Evolutionary conservation across 176 grass and related monocot species (phyloP), one percentile per base, ranked within the genome.

Genomic region (Eragrostis nindensis): DNA sequence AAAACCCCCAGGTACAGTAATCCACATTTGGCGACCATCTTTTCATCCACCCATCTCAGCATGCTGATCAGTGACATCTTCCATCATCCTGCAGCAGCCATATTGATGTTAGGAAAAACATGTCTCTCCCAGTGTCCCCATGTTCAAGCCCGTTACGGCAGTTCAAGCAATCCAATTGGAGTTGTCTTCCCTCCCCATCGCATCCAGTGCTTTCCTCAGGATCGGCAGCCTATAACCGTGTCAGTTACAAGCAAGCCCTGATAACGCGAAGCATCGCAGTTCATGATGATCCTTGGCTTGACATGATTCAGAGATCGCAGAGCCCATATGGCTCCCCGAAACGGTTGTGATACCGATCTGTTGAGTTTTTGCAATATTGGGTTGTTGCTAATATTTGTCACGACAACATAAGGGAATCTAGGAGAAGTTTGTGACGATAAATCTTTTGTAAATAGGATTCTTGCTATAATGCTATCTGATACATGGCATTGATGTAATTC

Each of bases 81-180:
- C 62, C 42, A 15, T 46, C 82, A 39, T 60, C 17, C 19, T 83
- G 45, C 78, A 91, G 70, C 82, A 79, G 77, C 76, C 79, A 65
- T 19, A 66, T 75, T 47, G 83, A 69, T 48, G 42, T 70, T 74
- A 87, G 92, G 89, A 54, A 66, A 81, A 94, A 93, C 66, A 62
- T 93, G 88, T 98, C 92, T 63, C 66, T 91, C 56, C 95, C 95
- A 0, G 90, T 98, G 38, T 95, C 95, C 4, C 95, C 95, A 22
- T 87, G 90, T 52, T 93, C 95, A 30, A 93, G 95, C 82, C 95
- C 95, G 4, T 11, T 89, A 24, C 77, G 88, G 66, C 92, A 98
- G 75, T 88, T 89, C 10, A 93, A 85, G 73, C 90, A 89, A 55
- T 79, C 90, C 19, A 98, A 93, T 42, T 75, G 84, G 85, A 95